These are phyloP conservation scores for Phaseolus coccineus DNA, from an alignment of 331 rosid species.

Conservation along the genomic window DNA sequence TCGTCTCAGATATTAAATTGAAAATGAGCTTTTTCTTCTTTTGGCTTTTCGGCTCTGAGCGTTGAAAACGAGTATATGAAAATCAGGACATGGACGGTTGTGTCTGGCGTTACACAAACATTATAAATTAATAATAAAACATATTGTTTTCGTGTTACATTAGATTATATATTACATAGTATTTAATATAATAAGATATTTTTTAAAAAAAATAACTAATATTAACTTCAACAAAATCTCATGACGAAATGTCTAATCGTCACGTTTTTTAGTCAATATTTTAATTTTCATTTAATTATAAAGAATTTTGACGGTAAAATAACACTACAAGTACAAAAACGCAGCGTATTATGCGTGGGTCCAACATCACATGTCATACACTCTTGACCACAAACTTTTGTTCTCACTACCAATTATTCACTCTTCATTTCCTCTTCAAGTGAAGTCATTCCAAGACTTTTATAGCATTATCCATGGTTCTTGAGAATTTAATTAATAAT, in stretches of 20 bases:
- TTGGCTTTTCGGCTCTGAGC: conserved; percentile 14
- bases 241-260: too few species aligned
- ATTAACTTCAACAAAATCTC: too few species aligned
- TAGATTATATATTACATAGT: too few species aligned
- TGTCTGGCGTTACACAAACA: not conserved
- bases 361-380: conserved; percentile 7
- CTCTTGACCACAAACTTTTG: not conserved
- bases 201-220: too few species aligned
- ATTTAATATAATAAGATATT: too few species aligned
- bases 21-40: conserved; percentile 24
- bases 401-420: too few species aligned
- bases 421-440: not conserved
- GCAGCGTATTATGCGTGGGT: not conserved
- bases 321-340: not conserved
- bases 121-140: not conserved
- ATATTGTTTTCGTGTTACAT: not conserved
- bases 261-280: not conserved
- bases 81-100: not conserved
- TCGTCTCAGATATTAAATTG: not conserved
- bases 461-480: not conserved
- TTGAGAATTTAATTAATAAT: too few species aligned
- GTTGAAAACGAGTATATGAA: conserved; percentile 26
- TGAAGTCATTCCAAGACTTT: not conserved
- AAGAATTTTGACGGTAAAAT: not conserved
- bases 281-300: not conserved